A percentile compares a stretch with the other conserved stretches of the same genome.
Conservation (phyloP, 1,284 basidiomycete genomes). For the Ganoderma multipileum region DNA sequence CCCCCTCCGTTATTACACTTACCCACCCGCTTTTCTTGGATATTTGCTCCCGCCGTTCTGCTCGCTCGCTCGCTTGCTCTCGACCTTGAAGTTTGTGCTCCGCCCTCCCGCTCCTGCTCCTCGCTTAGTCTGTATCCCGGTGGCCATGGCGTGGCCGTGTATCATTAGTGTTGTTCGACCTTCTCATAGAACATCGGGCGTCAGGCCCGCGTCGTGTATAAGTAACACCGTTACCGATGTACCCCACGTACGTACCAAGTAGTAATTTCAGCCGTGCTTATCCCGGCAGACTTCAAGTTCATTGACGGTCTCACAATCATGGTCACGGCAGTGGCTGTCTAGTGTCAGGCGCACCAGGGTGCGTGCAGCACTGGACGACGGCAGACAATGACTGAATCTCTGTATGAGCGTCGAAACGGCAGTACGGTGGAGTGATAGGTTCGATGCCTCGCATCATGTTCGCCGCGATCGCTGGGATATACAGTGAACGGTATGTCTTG, state of each 20-base stretch:
- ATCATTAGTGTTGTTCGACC: neutral
- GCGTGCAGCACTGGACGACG: too few species aligned
- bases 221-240: neutral
- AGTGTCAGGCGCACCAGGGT: too few species aligned
- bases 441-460: too few species aligned
- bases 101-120: neutral
- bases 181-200: neutral
- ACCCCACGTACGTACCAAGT: neutral
- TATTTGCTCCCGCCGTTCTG: neutral
- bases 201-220: neutral
- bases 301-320: too few species aligned
- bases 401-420: too few species aligned
- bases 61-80: neutral
- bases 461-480: too few species aligned
- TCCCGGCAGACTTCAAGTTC: neutral
- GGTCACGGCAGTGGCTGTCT: too few species aligned
- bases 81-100: neutral
- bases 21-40: neutral
- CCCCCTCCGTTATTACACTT: neutral
- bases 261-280: slow-evolving; percentile 2
- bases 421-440: too few species aligned
- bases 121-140: slow-evolving; percentile 1
- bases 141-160: neutral
- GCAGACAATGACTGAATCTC: too few species aligned
- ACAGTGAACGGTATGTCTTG: too few species aligned